Percentiles rank a stretch among this genome's conserved stretches.
phyloP scores from a whole-genome alignment of 805 yeast species.

The Suhomyces tanzawaensis region DNA sequence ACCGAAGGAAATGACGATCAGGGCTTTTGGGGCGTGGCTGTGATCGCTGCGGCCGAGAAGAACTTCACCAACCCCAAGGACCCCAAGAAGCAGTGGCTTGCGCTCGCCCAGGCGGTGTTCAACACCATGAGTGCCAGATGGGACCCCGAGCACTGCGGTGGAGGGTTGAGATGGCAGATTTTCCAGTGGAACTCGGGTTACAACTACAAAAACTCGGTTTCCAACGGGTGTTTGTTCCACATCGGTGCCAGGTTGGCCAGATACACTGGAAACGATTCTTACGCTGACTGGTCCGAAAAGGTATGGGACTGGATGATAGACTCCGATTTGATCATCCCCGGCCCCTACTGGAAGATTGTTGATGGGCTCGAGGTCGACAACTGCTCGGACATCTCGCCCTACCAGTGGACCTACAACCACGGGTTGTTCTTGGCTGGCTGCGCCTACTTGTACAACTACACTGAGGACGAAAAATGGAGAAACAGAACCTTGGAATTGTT shows the following conservation, averaged over 20 bases:
- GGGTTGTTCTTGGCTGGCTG: conserved; percentile 77
- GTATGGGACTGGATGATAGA: conserved; percentile 46
- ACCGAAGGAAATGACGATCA: conserved; percentile 98
- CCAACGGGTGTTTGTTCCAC: conserved; percentile 45
- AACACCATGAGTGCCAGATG: conserved; percentile 46
- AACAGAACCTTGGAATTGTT: conserved; percentile 56
- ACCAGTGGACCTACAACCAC: conserved; percentile 85
- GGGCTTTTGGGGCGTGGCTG: conserved; percentile 94
- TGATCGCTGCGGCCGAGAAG: conserved; percentile 87
- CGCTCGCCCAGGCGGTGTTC: conserved; percentile 42
- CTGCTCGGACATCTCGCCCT: conserved; percentile 57
- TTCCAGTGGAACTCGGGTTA: conserved; percentile 49
- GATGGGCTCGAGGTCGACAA: conserved; percentile 71
- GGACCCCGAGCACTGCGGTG: conserved; percentile 37
- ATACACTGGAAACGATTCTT: conserved; percentile 38
- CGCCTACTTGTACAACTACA: conserved; percentile 76
- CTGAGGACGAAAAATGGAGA: conserved; percentile 65
- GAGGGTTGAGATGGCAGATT: conserved; percentile 49
- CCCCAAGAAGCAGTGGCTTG: conserved; percentile 36
- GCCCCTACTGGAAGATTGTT: conserved; percentile 51
- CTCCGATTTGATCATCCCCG: conserved; percentile 42
- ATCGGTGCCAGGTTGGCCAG: conserved; percentile 45
- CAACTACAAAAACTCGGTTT: conserved; percentile 44
- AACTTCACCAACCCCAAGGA: conserved; percentile 62
- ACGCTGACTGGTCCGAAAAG: conserved; percentile 40